A percentile compares a stretch with the other conserved stretches of the same genome.
Evolutionary conservation across 768 basidiomycete species (phyloP).

Genomic region (Leccinum longicurvipes): DNA sequence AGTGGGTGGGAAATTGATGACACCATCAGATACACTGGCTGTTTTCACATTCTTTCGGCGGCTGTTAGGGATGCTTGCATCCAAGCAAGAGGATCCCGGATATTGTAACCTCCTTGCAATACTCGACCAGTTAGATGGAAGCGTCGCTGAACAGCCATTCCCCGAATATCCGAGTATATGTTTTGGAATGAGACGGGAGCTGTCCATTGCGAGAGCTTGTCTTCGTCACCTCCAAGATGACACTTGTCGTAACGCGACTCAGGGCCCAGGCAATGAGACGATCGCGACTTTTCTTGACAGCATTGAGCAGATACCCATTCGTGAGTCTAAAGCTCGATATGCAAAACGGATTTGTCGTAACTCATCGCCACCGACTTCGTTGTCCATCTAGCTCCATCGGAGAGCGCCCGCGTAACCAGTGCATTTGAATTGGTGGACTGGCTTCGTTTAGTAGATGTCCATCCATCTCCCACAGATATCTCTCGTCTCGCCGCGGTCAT

Average conservation of each 20-base stretch:
- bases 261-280: constrained; percentile 3
- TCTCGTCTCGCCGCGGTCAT: constrained; percentile 40
- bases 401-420: constrained; percentile 30
- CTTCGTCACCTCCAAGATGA: constrained; percentile 32
- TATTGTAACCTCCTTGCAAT: constrained; percentile 27
- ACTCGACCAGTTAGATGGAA: no score
- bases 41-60: constrained; percentile 62
- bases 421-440: constrained; percentile 63
- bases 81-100: constrained; percentile 47
- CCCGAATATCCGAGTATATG: constrained; percentile 32
- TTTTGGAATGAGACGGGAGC: constrained; percentile 44
- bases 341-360: background rate
- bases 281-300: constrained; percentile 44
- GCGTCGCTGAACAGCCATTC: constrained; percentile 2
- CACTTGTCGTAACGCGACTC: background rate
- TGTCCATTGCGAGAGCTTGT: constrained; percentile 37
- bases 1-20: constrained; percentile 48
- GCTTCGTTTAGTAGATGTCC: constrained; percentile 46
- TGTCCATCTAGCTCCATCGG: constrained; percentile 36
- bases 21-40: constrained; percentile 60
- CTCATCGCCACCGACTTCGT: background rate
- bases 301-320: constrained; percentile 42
- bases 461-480: constrained; percentile 37
- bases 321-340: constrained; percentile 36
- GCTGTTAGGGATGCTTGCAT: constrained; percentile 53